Percentiles rank a stretch among this genome's conserved stretches.
Conservation (phyloP, 2,329 filamentous ascomycete genomes). For the Colletotrichum tanaceti region DNA sequence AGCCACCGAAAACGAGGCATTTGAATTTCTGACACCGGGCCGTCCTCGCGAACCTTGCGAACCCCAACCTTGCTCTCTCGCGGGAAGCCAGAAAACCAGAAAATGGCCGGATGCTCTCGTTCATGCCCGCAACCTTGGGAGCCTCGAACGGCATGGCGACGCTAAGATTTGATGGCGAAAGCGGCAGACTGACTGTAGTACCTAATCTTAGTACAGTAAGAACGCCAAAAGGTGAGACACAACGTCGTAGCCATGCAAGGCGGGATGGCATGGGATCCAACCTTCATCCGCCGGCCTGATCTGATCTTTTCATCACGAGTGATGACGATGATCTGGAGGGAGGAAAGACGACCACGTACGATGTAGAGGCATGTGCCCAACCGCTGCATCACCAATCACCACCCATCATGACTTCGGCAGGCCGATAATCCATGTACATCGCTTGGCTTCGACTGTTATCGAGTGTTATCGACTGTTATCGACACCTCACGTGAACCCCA, state of each 20-base stretch:
- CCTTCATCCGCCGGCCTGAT: neutral
- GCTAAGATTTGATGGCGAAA: neutral
- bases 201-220: no score
- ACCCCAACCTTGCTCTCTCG: neutral
- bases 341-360: neutral
- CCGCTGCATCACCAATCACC: no score
- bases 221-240: neutral
- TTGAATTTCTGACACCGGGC: constrained; percentile 26
- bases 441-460: no score
- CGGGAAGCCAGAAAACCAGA: neutral
- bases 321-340: neutral
- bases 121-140: neutral
- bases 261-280: neutral
- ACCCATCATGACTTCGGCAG: constrained; percentile 16
- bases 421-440: constrained; percentile 10
- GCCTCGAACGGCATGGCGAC: neutral
- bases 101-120: neutral
- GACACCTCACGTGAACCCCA: constrained; percentile 23
- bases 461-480: constrained; percentile 4
- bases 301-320: neutral
- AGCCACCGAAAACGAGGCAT: constrained; percentile 5
- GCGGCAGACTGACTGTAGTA: neutral
- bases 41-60: neutral
- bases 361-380: constrained; percentile 14
- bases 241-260: neutral